phyloP scores from a whole-genome alignment of 371 early-diverging fungal species.

The Apophysomyces ossiformis region DNA sequence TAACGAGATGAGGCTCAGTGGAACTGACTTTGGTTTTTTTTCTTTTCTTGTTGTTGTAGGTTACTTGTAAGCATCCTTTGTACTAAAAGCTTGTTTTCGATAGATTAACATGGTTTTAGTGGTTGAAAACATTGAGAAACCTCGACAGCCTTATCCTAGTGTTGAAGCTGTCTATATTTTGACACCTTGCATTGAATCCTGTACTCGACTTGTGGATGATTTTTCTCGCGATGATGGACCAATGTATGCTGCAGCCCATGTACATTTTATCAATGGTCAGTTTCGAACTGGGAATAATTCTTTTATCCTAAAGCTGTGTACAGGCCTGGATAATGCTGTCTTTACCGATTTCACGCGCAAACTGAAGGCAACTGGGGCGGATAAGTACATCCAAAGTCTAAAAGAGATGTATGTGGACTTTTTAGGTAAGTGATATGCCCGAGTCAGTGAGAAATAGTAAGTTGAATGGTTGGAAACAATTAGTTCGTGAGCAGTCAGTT shows the following conservation, averaged over 20 bases:
- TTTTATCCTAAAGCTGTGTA: neutral
- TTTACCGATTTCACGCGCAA: slow-evolving; percentile 57
- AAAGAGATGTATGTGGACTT: slow-evolving; percentile 84
- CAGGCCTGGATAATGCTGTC: slow-evolving; percentile 63
- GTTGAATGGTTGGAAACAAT: neutral
- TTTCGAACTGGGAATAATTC: neutral
- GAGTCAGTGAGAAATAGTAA: neutral
- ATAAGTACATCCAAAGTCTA: slow-evolving; percentile 66
- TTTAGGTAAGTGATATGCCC: slow-evolving; percentile 38
- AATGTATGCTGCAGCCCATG: slow-evolving; percentile 80
- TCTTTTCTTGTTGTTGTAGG: slow-evolving; percentile 21
- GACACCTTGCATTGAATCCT: slow-evolving; percentile 78
- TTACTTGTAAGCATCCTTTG: slow-evolving; percentile 30
- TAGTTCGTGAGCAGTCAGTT: slow-evolving; percentile 82
- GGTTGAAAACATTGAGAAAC: slow-evolving; percentile 77
- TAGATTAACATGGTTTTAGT: slow-evolving; percentile 13
- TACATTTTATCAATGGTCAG: slow-evolving; percentile 79
- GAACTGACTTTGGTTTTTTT: slow-evolving; percentile 7
- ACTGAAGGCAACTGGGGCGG: slow-evolving; percentile 60
- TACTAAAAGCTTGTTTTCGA: neutral
- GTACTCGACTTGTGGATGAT: slow-evolving; percentile 82
- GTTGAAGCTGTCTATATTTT: slow-evolving; percentile 94
- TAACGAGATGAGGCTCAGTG: neutral
- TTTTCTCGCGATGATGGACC: slow-evolving; percentile 61
- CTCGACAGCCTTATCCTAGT: slow-evolving; percentile 82